Percentiles rank a stretch among this genome's conserved stretches.
Conservation (phyloP, 1,284 basidiomycete species). For the Retiboletus fuscus region DNA sequence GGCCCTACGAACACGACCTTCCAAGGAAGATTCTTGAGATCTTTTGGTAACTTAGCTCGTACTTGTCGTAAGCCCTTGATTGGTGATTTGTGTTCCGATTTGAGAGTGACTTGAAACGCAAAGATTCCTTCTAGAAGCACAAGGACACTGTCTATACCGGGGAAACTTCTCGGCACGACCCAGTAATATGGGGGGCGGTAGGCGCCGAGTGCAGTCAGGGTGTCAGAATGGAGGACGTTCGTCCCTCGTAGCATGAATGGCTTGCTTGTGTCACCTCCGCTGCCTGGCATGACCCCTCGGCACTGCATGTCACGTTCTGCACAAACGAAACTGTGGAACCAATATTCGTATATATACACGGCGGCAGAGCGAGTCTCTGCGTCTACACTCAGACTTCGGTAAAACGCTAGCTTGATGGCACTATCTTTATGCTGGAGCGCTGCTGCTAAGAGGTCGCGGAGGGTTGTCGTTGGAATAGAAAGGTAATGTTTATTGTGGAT, state of each 20-base stretch:
- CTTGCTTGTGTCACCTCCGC: too few relatives aligned
- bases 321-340: conserved; percentile 18
- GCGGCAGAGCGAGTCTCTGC: not conserved
- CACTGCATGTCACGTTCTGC: not conserved
- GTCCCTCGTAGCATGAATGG: not conserved
- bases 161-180: not conserved
- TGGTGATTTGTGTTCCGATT: not conserved
- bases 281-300: too few relatives aligned
- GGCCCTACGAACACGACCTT: conserved; percentile 9
- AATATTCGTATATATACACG: conserved; percentile 2
- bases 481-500: fast-evolving
- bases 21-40: not conserved
- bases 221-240: too few relatives aligned
- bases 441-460: not conserved
- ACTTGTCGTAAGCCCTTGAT: not conserved
- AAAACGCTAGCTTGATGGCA: not conserved
- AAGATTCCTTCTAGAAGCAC: not conserved
- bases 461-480: conserved; percentile 3
- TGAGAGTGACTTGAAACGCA: conserved; percentile 9
- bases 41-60: not conserved
- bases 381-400: not conserved
- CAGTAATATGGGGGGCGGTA: conserved; percentile 5
- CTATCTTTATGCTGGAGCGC: not conserved
- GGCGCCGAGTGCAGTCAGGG: too few relatives aligned
- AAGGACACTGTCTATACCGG: conserved; percentile 8